Conservation (phyloP, 179 eudicot genomes). For the Carnegiea gigantea region DNA sequence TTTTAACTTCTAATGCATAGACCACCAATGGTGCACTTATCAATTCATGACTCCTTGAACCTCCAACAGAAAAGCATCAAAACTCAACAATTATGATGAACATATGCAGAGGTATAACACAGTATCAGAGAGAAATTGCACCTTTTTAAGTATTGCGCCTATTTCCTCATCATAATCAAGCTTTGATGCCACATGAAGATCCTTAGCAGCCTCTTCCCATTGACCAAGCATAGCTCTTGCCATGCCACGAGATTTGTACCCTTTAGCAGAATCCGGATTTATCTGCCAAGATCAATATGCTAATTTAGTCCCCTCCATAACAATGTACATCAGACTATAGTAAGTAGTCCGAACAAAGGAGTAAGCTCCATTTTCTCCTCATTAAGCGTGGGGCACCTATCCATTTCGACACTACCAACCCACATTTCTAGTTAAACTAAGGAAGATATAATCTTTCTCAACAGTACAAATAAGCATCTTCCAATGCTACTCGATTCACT, state of each 20-base stretch:
- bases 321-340: not conserved
- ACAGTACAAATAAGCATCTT: not conserved
- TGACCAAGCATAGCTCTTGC: conserved; percentile 91
- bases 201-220: conserved; percentile 96
- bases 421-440: not conserved
- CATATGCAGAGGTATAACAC: not conserved
- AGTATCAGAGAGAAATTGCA: conserved; percentile 11
- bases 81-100: not conserved
- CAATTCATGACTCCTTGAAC: not conserved
- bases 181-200: conserved; percentile 89
- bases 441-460: not conserved
- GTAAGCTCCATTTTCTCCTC: not conserved
- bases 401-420: not conserved
- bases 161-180: conserved; percentile 94
- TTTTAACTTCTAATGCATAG: too few species aligned
- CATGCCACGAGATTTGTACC: conserved; percentile 86
- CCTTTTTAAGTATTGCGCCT: conserved; percentile 74
- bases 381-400: not conserved
- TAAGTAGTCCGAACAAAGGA: not conserved
- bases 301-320: not conserved
- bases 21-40: not conserved
- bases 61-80: not conserved
- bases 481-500: not conserved
- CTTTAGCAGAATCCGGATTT: conserved; percentile 98
- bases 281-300: conserved; percentile 42